A percentile compares a stretch with the other conserved stretches of the same genome.
phyloP scores from a whole-genome alignment of 108 stramenopile genomes.

The Schizochytrium sp. region DNA sequence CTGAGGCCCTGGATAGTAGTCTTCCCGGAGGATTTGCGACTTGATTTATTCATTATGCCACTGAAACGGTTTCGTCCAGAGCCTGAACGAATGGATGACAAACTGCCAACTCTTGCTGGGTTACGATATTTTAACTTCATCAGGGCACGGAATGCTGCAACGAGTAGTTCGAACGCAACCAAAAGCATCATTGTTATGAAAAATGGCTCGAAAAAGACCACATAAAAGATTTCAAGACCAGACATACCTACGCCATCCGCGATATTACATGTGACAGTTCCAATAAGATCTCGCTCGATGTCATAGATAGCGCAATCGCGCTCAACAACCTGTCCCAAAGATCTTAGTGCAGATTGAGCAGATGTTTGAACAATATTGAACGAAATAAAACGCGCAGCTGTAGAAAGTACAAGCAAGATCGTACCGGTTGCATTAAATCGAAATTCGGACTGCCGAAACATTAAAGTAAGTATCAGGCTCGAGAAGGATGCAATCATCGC shows the following conservation, averaged over 20 bases:
- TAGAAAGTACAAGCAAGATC: background rate
- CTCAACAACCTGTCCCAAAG: background rate
- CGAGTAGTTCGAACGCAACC: background rate
- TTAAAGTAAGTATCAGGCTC: background rate
- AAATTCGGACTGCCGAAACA: background rate
- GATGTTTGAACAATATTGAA: background rate
- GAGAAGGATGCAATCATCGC: background rate
- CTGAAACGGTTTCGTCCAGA: background rate
- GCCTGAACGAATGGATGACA: background rate
- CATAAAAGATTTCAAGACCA: background rate
- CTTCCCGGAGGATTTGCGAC: background rate
- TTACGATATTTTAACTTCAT: background rate
- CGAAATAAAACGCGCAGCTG: background rate
- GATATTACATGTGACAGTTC: background rate
- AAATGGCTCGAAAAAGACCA: slow-evolving; percentile 1
- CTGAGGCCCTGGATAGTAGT: background rate
- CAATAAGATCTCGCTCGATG: background rate
- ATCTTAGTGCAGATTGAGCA: background rate
- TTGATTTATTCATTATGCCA: background rate
- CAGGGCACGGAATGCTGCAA: background rate
- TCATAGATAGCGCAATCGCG: background rate
- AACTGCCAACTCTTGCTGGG: background rate
- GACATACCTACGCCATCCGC: slow-evolving; percentile 30
- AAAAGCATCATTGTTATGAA: background rate
- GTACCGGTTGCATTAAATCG: background rate